phyloP scores from a whole-genome alignment of 2,329 filamentous ascomycete genomes.

The Capronia epimyces region DNA sequence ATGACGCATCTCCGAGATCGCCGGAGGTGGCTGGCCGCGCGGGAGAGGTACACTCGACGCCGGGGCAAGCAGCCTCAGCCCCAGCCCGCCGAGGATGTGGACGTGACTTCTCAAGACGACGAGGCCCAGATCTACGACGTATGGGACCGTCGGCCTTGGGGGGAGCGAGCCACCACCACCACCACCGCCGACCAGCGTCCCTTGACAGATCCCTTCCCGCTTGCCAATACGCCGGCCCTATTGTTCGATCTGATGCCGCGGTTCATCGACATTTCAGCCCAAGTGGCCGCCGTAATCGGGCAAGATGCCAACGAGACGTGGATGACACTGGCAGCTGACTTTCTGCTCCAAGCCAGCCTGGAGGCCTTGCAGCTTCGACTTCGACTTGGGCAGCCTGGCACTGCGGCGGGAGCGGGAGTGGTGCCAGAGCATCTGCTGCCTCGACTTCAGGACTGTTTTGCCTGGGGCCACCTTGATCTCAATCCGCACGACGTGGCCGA shows the following conservation, averaged over 20 bases:
- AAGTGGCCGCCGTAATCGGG: constrained; percentile 10
- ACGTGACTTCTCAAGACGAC: not conserved
- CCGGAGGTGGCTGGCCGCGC: constrained; percentile 8
- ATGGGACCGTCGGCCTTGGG: constrained; percentile 5
- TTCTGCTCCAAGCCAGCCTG: constrained; percentile 25
- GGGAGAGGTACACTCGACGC: constrained; percentile 3
- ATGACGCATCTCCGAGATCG: constrained; percentile 3
- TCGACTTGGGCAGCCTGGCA: too few species aligned
- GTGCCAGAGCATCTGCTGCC: not conserved
- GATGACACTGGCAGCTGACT: constrained; percentile 23
- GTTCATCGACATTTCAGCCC: constrained; percentile 26
- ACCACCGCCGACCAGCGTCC: not conserved
- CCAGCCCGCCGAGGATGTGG: constrained; percentile 1
- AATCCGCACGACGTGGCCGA: constrained; percentile 1
- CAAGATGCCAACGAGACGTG: constrained; percentile 14
- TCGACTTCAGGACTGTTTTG: constrained; percentile 23
- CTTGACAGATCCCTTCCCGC: not conserved
- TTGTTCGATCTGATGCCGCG: constrained; percentile 20
- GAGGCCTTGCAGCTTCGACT: constrained; percentile 9
- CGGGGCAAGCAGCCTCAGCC: constrained; percentile 1
- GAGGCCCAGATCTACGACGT: constrained; percentile 9
- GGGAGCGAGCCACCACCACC: not conserved
- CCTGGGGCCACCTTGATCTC: constrained; percentile 23
- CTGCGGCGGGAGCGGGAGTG: not conserved
- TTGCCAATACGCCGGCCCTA: not conserved